Conservation (phyloP, 495 filamentous ascomycete species). For the Oidiodendron maius region DNA sequence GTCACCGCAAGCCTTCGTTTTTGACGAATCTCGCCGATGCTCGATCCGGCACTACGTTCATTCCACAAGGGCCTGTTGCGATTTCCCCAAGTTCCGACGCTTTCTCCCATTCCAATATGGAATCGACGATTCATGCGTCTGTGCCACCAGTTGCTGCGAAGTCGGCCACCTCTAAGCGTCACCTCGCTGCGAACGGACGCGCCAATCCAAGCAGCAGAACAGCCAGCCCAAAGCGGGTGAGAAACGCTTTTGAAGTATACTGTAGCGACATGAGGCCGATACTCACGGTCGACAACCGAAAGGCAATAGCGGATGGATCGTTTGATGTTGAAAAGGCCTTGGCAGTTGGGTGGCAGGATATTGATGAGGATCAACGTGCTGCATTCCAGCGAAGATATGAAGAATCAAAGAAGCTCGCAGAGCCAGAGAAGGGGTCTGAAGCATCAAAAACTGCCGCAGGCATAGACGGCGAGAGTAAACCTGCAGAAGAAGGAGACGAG, state of each 20-base stretch:
- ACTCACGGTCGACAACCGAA: conserved; percentile 30
- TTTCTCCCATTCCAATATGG: conserved; percentile 31
- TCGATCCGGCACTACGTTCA: conserved; percentile 28
- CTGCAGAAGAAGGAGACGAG: conserved; percentile 22
- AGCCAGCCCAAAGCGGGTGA: conserved; percentile 28
- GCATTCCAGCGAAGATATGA: conserved; percentile 38
- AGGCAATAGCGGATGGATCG: conserved; percentile 30
- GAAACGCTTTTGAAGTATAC: conserved; percentile 46
- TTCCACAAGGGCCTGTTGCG: conserved; percentile 34
- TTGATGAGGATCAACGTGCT: conserved; percentile 36
- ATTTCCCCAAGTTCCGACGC: conserved; percentile 25
- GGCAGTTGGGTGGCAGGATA: conserved; percentile 42
- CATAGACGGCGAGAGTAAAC: conserved; percentile 5
- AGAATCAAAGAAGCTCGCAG: conserved; percentile 19
- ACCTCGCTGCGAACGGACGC: conserved; percentile 13
- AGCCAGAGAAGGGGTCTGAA: conserved; percentile 25
- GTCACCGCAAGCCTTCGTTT: conserved; percentile 50
- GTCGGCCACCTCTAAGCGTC: conserved; percentile 1
- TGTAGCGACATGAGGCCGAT: conserved; percentile 37
- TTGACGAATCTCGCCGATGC: conserved; percentile 26
- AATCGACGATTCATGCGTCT: conserved; percentile 7
- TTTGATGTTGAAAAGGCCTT: conserved; percentile 37
- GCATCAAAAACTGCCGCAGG: conserved; percentile 12
- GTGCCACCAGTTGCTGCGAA: conserved; percentile 9
- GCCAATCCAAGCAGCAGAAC: conserved; percentile 8